Base-by-base conservation (phyloP, 2,329 filamentous ascomycete species). In the Myriangium duriaei region DNA sequence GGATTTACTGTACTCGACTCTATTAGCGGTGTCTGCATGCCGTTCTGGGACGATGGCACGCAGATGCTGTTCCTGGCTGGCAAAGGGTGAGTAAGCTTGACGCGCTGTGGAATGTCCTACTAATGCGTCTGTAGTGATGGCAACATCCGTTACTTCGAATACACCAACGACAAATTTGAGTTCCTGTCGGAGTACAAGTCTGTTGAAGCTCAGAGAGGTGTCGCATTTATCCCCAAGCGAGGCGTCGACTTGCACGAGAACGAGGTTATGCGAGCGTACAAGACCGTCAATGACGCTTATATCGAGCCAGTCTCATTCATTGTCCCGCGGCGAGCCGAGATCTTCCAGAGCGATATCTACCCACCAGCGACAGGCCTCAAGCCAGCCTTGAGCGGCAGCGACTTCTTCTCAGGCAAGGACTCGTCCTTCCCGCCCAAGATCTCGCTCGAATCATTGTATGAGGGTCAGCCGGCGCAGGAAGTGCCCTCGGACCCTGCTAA, bases 141-240 rank as follows among this genome's bases (percentile, higher is more conserved):
- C 54, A 98, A 98, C 63, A 98, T 98, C 56, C 87, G 91, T 47
- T 98, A 98, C 71, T 98, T 83, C 60, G 91, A 98, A 63, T 93
- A 92, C 55, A 83, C 92, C 57, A 93, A 96, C 63, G 88, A 96
- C 70, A 95, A 95, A 63, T 95, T 98, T 57, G 88, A 98, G 63
- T 94, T 83, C 62, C 68, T 98, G 39, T 92, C 86, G 46, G 88
- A 96, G 60, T 91, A 96, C 72, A 94, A 95, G 64, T 96, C 91
- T n/a, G 68, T 71, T 28, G 91, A 98, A 47, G 88, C 91, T 19
- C 91, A 98, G 65, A 77, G 91, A 56, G 91, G 91, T 51, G 72
- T 98, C 51, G 91, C 85, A 21, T 96, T 98, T 61, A 63, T 96
- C 56, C 91, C 91, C 37, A 88, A 93, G 63, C 83, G 91, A 46